phyloP scores from a whole-genome alignment of 371 early-diverging fungal species.

The Neoconidiobolus thromboides region DNA sequence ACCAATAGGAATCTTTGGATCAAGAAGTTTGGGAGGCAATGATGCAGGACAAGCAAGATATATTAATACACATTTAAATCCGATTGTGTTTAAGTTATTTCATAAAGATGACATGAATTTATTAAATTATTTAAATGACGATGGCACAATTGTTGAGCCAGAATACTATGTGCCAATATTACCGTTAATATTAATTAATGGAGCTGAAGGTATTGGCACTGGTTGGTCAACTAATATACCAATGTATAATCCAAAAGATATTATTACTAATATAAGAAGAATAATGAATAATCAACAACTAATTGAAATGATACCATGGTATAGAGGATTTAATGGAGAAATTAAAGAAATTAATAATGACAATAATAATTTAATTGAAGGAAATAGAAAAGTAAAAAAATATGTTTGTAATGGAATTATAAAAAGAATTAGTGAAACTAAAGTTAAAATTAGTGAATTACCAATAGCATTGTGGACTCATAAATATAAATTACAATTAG shows the following conservation, averaged over 20 bases:
- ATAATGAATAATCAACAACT: slow-evolving; percentile 61
- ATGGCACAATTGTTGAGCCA: slow-evolving; percentile 91
- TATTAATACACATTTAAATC: slow-evolving; percentile 72
- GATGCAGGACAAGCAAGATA: slow-evolving; percentile 98
- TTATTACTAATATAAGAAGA: slow-evolving; percentile 75
- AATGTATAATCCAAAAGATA: slow-evolving; percentile 83
- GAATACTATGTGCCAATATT: slow-evolving; percentile 89
- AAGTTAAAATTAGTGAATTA: slow-evolving; percentile 81
- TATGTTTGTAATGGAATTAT: slow-evolving; percentile 61
- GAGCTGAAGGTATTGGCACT: slow-evolving; percentile 98
- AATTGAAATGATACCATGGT: slow-evolving; percentile 87
- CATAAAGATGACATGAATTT: slow-evolving; percentile 79
- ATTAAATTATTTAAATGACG: slow-evolving; percentile 83
- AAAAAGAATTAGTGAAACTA: slow-evolving; percentile 44
- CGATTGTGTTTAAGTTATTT: slow-evolving; percentile 72
- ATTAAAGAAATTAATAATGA: background rate
- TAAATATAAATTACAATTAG: slow-evolving; percentile 78
- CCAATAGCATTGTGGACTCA: slow-evolving; percentile 95
- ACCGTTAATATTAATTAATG: slow-evolving; percentile 96
- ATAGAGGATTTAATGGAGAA: slow-evolving; percentile 71
- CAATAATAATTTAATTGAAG: background rate
- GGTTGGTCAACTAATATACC: slow-evolving; percentile 79
- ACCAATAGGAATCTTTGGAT: slow-evolving; percentile 97
- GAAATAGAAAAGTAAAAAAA: slow-evolving; percentile 41
- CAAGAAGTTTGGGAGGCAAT: slow-evolving; percentile 91